phyloP scores from a whole-genome alignment of 164 flowering plant species.

The Nymphaea thermarum region DNA sequence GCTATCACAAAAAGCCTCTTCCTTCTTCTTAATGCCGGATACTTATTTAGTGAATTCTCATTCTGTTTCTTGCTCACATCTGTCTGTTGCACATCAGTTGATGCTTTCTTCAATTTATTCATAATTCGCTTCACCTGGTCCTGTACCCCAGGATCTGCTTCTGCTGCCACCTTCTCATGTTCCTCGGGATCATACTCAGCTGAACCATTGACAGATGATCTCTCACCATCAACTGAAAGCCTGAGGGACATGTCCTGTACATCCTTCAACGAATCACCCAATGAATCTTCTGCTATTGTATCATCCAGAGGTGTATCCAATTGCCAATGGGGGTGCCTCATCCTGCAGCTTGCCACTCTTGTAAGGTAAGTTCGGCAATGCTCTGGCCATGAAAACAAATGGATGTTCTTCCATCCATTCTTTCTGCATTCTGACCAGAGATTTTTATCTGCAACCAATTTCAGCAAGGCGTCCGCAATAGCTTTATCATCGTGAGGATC shows the following conservation, averaged over 20 bases:
- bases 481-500: conserved; percentile 86
- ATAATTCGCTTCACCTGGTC: conserved; percentile 71
- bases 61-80: conserved; percentile 25
- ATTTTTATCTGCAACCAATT: conserved; percentile 83
- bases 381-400: conserved; percentile 96
- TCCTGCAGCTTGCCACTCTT: conserved; percentile 84
- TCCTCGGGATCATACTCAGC: conserved; percentile 21
- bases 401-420: conserved; percentile 90
- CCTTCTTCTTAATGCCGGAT: conserved; percentile 60
- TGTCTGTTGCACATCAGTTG: conserved; percentile 15
- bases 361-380: conserved; percentile 92
- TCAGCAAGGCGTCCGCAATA: conserved; percentile 77
- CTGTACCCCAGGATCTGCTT: conserved; percentile 40
- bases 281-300: conserved; percentile 36
- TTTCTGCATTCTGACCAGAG: conserved; percentile 75
- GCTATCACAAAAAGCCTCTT: conserved; percentile 60
- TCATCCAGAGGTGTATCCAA: conserved; percentile 74
- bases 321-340: conserved; percentile 95
- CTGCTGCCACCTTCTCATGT: conserved; percentile 16
- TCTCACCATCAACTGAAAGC: conserved; percentile 88
- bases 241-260: conserved; percentile 86
- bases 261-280: conserved; percentile 80
- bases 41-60: conserved; percentile 39
- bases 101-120: conserved; percentile 46
- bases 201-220: conserved; percentile 42